Evolutionary conservation across 2,329 filamentous ascomycete species (phyloP).

Genomic region (Elsinoe arachidis): DNA sequence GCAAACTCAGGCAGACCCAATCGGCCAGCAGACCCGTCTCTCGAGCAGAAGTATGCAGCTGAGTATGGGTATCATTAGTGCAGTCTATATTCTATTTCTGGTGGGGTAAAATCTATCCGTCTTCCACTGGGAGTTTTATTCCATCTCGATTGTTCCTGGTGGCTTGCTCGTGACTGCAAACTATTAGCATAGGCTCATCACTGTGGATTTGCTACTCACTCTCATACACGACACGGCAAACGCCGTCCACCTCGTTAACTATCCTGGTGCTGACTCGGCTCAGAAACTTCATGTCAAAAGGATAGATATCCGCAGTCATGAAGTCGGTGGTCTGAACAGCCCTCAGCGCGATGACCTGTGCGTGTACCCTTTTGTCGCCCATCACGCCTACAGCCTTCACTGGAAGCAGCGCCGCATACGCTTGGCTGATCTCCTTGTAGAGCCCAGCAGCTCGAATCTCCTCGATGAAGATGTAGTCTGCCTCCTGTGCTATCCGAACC

Average conservation of each 20-base stretch:
- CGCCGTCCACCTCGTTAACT: slow-evolving; percentile 66
- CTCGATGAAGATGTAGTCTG: slow-evolving; percentile 69
- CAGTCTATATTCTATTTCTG: not conserved
- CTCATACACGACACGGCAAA: slow-evolving; percentile 64
- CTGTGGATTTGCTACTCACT: slow-evolving; percentile 34
- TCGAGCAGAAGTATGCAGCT: too few species aligned
- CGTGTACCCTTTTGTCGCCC: slow-evolving; percentile 61
- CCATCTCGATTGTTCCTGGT: slow-evolving; percentile 66
- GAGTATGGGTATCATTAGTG: not conserved
- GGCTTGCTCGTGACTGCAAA: slow-evolving; percentile 53
- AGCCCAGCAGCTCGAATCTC: slow-evolving; percentile 65
- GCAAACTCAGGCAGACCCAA: too few species aligned
- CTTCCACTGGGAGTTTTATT: slow-evolving; percentile 37
- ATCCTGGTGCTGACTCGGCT: slow-evolving; percentile 58
- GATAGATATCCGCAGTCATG: slow-evolving; percentile 66
- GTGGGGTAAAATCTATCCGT: not conserved
- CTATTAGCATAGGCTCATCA: slow-evolving; percentile 14
- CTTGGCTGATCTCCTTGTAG: slow-evolving; percentile 63
- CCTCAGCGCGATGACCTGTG: slow-evolving; percentile 52
- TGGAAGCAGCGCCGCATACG: slow-evolving; percentile 59
- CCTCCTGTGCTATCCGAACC: slow-evolving; percentile 69
- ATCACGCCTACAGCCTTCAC: slow-evolving; percentile 59
- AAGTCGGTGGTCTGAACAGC: slow-evolving; percentile 59
- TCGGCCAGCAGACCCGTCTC: too few species aligned
- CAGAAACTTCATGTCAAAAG: slow-evolving; percentile 57